These are phyloP conservation scores for Apiospora kogelbergensis DNA, from an alignment of 2,329 filamentous ascomycete genomes.

Conservation along the genomic window DNA sequence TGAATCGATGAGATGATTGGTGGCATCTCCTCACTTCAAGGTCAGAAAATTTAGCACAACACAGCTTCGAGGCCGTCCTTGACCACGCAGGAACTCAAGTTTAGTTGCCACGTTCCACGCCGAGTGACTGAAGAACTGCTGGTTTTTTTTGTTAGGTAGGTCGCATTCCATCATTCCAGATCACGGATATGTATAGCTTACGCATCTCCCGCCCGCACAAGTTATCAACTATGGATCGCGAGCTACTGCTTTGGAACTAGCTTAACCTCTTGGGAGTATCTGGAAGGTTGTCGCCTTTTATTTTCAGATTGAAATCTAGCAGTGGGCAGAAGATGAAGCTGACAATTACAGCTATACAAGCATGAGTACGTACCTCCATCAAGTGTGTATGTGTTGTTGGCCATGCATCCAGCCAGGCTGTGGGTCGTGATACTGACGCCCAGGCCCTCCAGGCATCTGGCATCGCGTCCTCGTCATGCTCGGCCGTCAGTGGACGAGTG, in stretches of 20 bases:
- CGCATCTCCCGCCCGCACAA: constrained; percentile 28
- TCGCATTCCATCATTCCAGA: constrained; percentile 33
- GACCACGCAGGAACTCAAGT: constrained; percentile 26
- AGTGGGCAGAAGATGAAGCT: no score
- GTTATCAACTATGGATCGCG: no score
- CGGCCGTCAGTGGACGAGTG: background rate
- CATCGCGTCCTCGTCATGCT: constrained; percentile 16
- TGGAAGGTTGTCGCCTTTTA: no score
- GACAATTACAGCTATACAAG: background rate
- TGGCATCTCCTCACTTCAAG: constrained; percentile 36
- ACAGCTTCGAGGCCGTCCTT: constrained; percentile 26
- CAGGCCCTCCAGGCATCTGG: background rate
- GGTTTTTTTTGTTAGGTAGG: constrained; percentile 25
- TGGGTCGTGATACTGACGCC: background rate
- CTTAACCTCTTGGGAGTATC: no score
- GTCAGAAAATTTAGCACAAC: no score
- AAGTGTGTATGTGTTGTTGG: background rate
- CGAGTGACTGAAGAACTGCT: constrained; percentile 28
- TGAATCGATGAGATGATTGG: constrained; percentile 30
- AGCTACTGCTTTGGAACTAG: no score
- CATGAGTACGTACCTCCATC: background rate
- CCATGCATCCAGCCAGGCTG: background rate
- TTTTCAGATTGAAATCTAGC: background rate
- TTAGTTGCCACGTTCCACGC: constrained; percentile 33
- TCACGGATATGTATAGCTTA: constrained; percentile 29